These are phyloP conservation scores for Lizonia empirigonia DNA, from an alignment of 2,329 filamentous ascomycete species.

Conservation along the genomic window DNA sequence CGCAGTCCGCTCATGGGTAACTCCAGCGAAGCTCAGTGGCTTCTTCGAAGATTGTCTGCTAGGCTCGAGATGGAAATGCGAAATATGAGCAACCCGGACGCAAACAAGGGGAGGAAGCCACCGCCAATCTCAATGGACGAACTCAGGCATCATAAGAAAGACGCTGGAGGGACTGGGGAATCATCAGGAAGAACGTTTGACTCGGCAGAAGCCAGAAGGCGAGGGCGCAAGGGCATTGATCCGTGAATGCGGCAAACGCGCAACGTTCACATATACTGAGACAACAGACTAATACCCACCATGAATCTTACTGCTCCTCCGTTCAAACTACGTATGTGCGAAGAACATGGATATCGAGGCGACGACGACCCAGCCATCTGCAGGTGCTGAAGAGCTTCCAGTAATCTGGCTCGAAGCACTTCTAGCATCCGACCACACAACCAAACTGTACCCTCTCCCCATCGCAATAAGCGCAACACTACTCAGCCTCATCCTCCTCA, in stretches of 20 bases:
- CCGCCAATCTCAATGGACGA: constrained; percentile 46
- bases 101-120: constrained; percentile 22
- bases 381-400: not conserved
- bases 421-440: not conserved
- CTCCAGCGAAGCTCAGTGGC: constrained; percentile 73
- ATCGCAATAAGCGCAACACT: constrained; percentile 13
- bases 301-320: too few relatives aligned
- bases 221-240: constrained; percentile 1
- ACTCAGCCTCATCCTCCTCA: constrained; percentile 2
- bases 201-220: constrained; percentile 17
- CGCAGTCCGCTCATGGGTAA: constrained; percentile 72
- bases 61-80: constrained; percentile 56
- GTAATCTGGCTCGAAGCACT: constrained; percentile 10
- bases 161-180: constrained; percentile 8
- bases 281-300: not conserved
- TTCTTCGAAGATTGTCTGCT: constrained; percentile 67
- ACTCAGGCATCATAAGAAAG: constrained; percentile 16
- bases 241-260: constrained; percentile 7
- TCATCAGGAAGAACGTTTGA: constrained; percentile 18
- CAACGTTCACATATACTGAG: not conserved
- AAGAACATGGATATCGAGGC: too few relatives aligned
- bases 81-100: constrained; percentile 32
- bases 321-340: too few relatives aligned
- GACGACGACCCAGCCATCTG: too few relatives aligned
- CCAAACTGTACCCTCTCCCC: constrained; percentile 1